Percentiles rank a stretch among this genome's conserved stretches.
phyloP scores from a whole-genome alignment of 306 rosid species.

The Fragaria vesca region DNA sequence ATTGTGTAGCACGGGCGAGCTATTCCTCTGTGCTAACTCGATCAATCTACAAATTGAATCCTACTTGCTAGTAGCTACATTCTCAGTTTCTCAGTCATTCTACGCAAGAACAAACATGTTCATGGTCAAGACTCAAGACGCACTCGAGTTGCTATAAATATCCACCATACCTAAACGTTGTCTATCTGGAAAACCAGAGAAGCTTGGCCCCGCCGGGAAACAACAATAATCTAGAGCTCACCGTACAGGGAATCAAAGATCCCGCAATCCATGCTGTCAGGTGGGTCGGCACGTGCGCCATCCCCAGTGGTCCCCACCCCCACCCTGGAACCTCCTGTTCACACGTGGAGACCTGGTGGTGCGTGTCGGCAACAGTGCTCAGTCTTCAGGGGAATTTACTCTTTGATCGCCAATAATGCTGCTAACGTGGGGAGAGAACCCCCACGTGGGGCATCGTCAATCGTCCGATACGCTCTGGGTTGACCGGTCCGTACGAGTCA shows the following conservation, averaged over 20 bases:
- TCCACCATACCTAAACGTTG: not conserved
- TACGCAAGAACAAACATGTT: not conserved
- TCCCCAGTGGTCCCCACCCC: constrained; percentile 21
- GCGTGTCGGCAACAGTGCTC: constrained; percentile 45
- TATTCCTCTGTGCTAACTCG: too few species aligned
- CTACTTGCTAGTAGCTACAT: not conserved
- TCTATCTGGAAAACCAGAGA: not conserved
- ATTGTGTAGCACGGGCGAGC: too few species aligned
- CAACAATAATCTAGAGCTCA: constrained; percentile 17
- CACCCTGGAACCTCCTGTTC: constrained; percentile 13
- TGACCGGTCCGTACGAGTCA: constrained; percentile 27
- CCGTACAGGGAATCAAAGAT: constrained; percentile 44
- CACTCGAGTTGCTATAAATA: not conserved
- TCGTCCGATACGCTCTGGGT: not conserved
- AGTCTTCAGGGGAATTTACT: not conserved
- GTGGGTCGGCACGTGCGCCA: constrained; percentile 51
- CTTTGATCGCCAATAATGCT: not conserved
- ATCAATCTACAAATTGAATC: not conserved
- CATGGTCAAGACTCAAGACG: not conserved
- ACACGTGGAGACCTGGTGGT: constrained; percentile 51
- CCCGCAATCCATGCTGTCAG: constrained; percentile 57
- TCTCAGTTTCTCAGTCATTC: not conserved
- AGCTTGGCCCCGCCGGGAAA: constrained; percentile 9
- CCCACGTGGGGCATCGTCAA: not conserved
- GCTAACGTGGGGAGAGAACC: constrained; percentile 4